Conservation (phyloP, 1,284 basidiomycete species). For the Taiwanofungus camphoratus region DNA sequence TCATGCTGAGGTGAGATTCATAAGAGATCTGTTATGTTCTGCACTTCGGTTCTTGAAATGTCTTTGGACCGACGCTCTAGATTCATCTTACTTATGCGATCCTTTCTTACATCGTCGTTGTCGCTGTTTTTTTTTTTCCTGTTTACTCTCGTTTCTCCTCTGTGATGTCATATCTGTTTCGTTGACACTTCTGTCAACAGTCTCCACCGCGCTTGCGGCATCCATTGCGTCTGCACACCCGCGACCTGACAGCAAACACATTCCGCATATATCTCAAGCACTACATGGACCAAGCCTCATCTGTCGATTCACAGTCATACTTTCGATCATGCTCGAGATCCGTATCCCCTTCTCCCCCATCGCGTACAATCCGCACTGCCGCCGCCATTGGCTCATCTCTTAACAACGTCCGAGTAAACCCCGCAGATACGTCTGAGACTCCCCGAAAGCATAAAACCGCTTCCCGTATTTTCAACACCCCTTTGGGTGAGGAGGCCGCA, state of each 20-base stretch:
- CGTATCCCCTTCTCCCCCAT: constrained; percentile 15
- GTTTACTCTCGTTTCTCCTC: no score
- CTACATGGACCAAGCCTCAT: constrained; percentile 54
- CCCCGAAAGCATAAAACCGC: background rate
- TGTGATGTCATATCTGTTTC: no score
- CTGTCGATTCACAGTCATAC: background rate
- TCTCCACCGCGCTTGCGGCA: constrained; percentile 54
- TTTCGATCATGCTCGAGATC: constrained; percentile 8
- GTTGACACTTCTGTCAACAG: constrained; percentile 20
- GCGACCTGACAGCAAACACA: constrained; percentile 59
- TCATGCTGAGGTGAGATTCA: constrained; percentile 15
- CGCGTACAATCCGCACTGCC: constrained; percentile 1
- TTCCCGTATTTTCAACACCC: background rate
- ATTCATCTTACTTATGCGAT: no score
- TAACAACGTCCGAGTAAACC: no score
- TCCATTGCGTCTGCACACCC: constrained; percentile 56
- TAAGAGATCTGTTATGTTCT: no score
- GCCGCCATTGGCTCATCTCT: background rate
- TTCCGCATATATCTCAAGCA: constrained; percentile 73
- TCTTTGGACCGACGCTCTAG: no score
- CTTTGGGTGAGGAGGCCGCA: background rate
- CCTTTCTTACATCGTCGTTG: no score
- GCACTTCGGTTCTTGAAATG: no score
- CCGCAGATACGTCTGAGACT: background rate
- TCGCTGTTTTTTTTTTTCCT: no score